phyloP scores from a whole-genome alignment of 169 alveolate genomes.

The Prorocentrum cordatum region DNA sequence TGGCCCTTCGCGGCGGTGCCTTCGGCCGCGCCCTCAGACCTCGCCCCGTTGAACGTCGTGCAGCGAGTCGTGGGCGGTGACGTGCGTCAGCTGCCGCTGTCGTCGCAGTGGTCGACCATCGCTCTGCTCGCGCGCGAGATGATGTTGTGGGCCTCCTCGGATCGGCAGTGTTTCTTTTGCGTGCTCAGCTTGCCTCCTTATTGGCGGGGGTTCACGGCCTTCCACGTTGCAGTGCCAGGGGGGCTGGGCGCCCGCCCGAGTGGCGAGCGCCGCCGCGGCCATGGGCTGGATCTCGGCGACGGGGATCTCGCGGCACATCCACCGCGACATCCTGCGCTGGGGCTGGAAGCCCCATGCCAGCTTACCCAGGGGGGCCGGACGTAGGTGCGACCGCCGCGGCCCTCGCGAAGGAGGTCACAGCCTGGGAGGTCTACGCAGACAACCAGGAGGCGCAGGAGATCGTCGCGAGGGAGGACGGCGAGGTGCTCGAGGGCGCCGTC shows the following conservation, averaged over 20 bases:
- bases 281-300: constrained; percentile 6
- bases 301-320: background rate
- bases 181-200: background rate
- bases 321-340: background rate
- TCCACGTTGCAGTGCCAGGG: background rate
- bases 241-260: background rate
- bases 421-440: background rate
- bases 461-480: too few relatives aligned
- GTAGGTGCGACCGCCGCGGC: background rate
- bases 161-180: too few relatives aligned
- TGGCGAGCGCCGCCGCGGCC: background rate
- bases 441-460: background rate
- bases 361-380: background rate
- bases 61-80: background rate
- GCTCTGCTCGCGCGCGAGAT: background rate
- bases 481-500: too few relatives aligned
- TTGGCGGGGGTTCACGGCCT: background rate
- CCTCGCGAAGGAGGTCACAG: background rate
- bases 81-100: background rate
- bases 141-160: background rate
- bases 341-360: background rate
- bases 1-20: too few relatives aligned
- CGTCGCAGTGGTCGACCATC: background rate
- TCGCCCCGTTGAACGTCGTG: background rate
- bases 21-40: background rate